Percentiles rank a stretch among this genome's conserved stretches.
These are phyloP conservation scores for Microdochium paspali DNA, from an alignment of 2,329 filamentous ascomycete species.

Conservation along the genomic window DNA sequence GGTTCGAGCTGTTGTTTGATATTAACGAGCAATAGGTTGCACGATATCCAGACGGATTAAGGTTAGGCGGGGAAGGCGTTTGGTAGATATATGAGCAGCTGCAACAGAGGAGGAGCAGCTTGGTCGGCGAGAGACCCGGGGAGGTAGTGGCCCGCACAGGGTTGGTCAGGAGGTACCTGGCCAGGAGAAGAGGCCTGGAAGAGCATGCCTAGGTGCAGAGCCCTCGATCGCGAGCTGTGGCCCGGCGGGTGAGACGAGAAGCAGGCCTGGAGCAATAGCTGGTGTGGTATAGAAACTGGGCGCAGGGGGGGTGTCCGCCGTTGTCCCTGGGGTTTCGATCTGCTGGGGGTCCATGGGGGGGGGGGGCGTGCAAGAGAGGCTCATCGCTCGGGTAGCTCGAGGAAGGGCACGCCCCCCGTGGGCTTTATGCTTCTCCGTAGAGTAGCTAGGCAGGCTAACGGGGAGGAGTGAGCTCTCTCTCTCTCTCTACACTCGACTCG, in stretches of 20 bases:
- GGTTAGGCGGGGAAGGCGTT: conserved; percentile 2
- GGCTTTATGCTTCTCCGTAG: no score
- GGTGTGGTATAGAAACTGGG: not conserved
- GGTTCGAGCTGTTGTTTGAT: conserved; percentile 9
- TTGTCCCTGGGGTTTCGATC: not conserved
- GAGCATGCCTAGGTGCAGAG: no score
- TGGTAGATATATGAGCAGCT: conserved; percentile 16
- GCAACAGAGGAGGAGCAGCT: not conserved
- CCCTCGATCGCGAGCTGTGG: not conserved
- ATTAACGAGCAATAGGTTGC: not conserved
- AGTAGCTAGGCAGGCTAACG: no score
- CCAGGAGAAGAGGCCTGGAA: not conserved
- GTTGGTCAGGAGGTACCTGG: not conserved
- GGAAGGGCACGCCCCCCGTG: not conserved
- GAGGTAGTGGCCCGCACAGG: not conserved
- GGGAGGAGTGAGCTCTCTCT: no score
- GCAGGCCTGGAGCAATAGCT: not conserved
- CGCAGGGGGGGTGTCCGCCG: not conserved
- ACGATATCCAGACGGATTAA: not conserved
- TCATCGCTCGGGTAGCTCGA: no score
- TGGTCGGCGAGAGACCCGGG: no score
- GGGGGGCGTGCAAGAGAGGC: not conserved
- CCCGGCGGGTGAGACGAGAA: not conserved
- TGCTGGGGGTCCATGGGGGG: not conserved
- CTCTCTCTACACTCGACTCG: no score